Evolutionary conservation across 306 rosid species (phyloP).

Genomic region (Cucurbita ficifolia): DNA sequence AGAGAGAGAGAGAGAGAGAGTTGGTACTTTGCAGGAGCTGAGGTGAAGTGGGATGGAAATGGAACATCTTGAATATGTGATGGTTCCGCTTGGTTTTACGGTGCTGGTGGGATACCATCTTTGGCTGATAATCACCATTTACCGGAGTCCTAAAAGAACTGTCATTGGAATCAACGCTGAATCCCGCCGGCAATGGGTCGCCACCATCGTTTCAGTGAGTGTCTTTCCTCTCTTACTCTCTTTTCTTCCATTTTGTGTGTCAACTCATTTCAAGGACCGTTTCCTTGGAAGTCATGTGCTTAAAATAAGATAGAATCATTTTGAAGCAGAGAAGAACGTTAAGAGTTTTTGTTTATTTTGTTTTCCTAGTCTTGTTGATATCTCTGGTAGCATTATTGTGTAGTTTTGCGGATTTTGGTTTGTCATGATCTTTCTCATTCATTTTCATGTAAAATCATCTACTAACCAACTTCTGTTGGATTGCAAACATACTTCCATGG

Average conservation of each 20-base stretch:
- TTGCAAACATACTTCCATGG: background rate
- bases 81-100: constrained; percentile 52
- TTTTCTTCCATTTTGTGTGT: background rate
- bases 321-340: background rate
- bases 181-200: constrained; percentile 70
- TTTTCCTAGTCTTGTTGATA: background rate
- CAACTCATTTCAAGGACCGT: background rate
- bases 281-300: background rate
- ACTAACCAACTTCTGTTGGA: background rate
- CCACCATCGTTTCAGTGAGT: constrained; percentile 51
- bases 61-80: constrained; percentile 24
- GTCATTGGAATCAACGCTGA: constrained; percentile 66
- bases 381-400: background rate
- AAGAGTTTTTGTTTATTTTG: background rate
- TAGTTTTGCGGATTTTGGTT: background rate
- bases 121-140: constrained; percentile 37
- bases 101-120: constrained; percentile 38
- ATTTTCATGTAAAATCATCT: background rate
- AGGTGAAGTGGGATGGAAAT: constrained; percentile 27
- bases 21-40: background rate
- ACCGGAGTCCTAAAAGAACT: constrained; percentile 33
- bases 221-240: background rate
- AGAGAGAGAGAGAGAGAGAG: background rate
- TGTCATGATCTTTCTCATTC: background rate
- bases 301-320: background rate